Percentiles rank a stretch among this genome's conserved stretches.
Evolutionary conservation across 2,329 filamentous ascomycete genomes (phyloP).

Genomic region (Knoxdaviesia proteae): DNA sequence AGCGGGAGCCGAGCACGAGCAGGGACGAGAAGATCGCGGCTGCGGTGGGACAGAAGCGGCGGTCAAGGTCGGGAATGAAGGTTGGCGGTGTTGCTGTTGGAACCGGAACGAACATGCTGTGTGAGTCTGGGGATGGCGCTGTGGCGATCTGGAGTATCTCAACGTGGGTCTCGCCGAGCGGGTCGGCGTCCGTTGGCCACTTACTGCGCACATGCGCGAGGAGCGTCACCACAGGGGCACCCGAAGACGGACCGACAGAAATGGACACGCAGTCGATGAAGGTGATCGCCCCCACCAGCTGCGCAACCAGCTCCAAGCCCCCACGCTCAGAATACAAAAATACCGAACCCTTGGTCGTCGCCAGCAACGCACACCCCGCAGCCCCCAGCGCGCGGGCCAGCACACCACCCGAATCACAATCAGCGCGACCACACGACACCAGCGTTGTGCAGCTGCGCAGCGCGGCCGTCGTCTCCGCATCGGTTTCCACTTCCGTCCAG

Average conservation of each 20-base stretch:
- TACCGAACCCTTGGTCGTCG: constrained; percentile 25
- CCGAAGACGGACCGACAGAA: too few relatives aligned
- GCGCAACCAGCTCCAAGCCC: constrained; percentile 14
- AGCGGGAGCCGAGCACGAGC: constrained; percentile 33
- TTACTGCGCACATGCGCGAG: too few relatives aligned
- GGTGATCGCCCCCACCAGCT: constrained; percentile 25
- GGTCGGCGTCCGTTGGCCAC: too few relatives aligned
- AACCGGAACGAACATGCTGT: too few relatives aligned
- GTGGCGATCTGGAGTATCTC: too few relatives aligned
- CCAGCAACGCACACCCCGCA: constrained; percentile 21
- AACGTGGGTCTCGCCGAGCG: too few relatives aligned
- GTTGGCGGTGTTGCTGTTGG: too few relatives aligned
- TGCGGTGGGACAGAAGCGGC: constrained; percentile 27
- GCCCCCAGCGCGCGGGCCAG: constrained; percentile 15
- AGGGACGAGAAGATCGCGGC: constrained; percentile 18
- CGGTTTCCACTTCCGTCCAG: constrained; percentile 22
- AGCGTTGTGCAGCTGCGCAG: constrained; percentile 27
- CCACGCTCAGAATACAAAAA: constrained; percentile 19
- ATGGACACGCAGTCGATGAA: too few relatives aligned
- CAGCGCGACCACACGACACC: too few relatives aligned
- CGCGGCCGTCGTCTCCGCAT: constrained; percentile 14
- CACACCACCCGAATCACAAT: constrained; percentile 3
- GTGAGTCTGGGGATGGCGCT: too few relatives aligned
- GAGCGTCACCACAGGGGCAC: too few relatives aligned
- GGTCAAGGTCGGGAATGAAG: constrained; percentile 12